phyloP scores from a whole-genome alignment of 2,329 filamentous ascomycete genomes.

The Fragosphaeria purpurea region DNA sequence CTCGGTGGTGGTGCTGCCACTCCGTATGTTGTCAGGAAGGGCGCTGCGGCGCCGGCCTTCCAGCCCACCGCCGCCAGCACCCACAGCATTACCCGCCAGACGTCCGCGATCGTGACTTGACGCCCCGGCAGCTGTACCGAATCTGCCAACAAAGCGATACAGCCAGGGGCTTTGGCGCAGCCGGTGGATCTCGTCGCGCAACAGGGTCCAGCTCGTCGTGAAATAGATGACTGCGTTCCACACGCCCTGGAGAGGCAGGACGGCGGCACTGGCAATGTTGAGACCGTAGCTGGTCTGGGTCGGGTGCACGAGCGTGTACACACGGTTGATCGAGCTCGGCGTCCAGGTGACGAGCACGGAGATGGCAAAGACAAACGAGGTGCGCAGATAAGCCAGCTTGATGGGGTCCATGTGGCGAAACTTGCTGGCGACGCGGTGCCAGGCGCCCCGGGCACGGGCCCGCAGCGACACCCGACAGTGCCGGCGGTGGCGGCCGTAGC shows the following conservation, averaged over 20 bases:
- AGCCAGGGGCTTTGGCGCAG: neutral
- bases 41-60: no score
- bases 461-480: neutral
- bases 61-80: no score
- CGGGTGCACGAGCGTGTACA: conserved; percentile 55
- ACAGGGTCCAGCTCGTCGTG: conserved; percentile 44
- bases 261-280: conserved; percentile 59
- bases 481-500: neutral
- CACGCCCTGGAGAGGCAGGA: conserved; percentile 67
- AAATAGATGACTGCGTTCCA: conserved; percentile 76
- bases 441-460: conserved; percentile 2
- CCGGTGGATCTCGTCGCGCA: conserved; percentile 19
- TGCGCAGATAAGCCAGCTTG: conserved; percentile 51
- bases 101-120: no score
- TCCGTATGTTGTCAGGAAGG: no score
- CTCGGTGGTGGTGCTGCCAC: neutral
- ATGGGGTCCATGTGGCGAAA: conserved; percentile 42
- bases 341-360: conserved; percentile 54
- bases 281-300: conserved; percentile 49
- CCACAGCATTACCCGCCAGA: no score
- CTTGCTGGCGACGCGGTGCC: conserved; percentile 20
- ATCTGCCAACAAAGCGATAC: no score
- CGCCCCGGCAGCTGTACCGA: no score
- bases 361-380: conserved; percentile 51
- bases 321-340: conserved; percentile 61